phyloP scores from a whole-genome alignment of 306 rosid species.

The Sindora glabra region DNA sequence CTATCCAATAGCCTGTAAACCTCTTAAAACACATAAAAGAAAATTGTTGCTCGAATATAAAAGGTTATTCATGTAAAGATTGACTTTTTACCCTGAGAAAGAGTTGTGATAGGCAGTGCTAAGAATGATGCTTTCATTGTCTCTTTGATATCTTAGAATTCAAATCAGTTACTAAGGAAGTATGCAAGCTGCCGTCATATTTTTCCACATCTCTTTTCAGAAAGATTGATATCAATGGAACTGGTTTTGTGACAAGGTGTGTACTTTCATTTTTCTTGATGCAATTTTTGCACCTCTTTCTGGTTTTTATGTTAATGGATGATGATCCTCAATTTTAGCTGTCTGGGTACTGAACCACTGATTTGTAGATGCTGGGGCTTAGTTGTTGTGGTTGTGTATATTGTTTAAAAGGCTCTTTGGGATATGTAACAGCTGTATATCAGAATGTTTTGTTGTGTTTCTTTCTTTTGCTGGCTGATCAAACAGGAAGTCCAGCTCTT shows the following conservation, averaged over 20 bases:
- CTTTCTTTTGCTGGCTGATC: constrained; percentile 3
- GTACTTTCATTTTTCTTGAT: neutral
- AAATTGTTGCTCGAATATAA: no score
- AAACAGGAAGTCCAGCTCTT: constrained; percentile 8
- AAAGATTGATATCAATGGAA: constrained; percentile 69
- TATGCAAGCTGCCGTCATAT: constrained; percentile 97
- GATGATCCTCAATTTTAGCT: constrained; percentile 12
- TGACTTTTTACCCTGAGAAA: no score
- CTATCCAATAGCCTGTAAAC: neutral
- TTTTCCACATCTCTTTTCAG: constrained; percentile 65
- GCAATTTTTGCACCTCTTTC: neutral
- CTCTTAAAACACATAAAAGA: no score
- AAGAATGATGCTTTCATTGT: constrained; percentile 24
- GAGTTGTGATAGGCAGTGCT: constrained; percentile 3
- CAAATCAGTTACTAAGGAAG: constrained; percentile 73
- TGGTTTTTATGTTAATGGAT: no score
- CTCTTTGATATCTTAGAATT: constrained; percentile 58
- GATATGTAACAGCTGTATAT: neutral
- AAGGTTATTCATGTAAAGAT: no score
- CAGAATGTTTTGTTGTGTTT: neutral
- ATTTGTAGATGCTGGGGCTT: no score
- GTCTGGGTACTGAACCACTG: no score
- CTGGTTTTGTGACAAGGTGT: constrained; percentile 87
- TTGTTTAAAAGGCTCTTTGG: neutral
- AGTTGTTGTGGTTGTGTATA: neutral